Base-by-base conservation (phyloP, 345 rosid species). In the Lepidium didymum region DNA sequence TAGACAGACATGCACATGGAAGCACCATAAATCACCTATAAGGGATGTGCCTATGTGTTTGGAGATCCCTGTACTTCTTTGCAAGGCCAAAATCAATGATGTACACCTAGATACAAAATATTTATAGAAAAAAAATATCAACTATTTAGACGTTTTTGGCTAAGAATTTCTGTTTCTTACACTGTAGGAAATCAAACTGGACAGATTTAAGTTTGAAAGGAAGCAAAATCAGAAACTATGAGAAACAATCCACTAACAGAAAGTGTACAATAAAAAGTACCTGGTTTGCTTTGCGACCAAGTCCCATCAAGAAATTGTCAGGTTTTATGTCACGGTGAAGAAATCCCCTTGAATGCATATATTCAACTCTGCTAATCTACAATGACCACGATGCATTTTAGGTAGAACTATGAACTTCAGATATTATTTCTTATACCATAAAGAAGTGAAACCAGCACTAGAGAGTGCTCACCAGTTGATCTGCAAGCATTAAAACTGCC, bases 51-150 rank as follows among this genome's bases (percentile, higher is more conserved):
- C 86, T 87, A 64, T 86, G 91, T 40, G 96, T 89, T 74, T 89
- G 96, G 76, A 89, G 93, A 79, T 89, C 96, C 78, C 93, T 84
- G 76, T 89, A 89, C 78, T 87, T 89, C 83, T 89, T 89, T 33
- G 91, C 96, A 65, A 89, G 96, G 43, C 96, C 96, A 84, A 78
- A 89, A 71, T 89, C 96, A 77, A 89, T 89, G 59, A 79, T 73
- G 62, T 85, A 89, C 36, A 89, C 92, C 96, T 89, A 78, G n/a
- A 45, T 13, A 14, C 16, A 62, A 1, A 77, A 41, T 7, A 69
- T 34, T 15, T 40, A 56, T 56, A 29, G 42, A 43, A 67, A 64
- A n/a, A 8, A 63, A 4, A 58, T 49, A 41, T 19, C 12, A 25
- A 6, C 45, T 33, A 29, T 5, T 6, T n/a, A 56, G 42, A 21